Base-by-base conservation (phyloP, 768 basidiomycete species). In the Tulasnella sp. region DNA sequence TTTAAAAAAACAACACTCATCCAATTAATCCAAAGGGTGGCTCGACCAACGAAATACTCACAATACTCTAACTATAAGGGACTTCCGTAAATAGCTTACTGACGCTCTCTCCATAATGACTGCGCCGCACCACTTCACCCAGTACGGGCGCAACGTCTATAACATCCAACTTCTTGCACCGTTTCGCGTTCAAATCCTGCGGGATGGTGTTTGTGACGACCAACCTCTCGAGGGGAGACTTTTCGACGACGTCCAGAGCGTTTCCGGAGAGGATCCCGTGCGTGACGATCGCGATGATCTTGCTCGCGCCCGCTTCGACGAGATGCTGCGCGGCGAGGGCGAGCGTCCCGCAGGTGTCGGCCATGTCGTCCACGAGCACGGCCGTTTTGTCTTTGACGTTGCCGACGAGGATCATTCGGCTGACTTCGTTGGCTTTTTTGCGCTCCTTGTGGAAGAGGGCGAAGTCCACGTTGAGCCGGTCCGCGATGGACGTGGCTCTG, bases 401-500 rank as follows among this genome's bases (percentile, higher is more conserved):
- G 0, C 97, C 97, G 62, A 99, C 96, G 67, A 99, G 88, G 71
- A 95, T 87, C 94, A 95, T 95, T 71, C 94, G 88, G 74, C 93
- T 94, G 7, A 96, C 93, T 75, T 94, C 90, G 80, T 95, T 96
- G 36, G 93, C 93, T 82, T 93, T 95, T 83, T 95, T 95, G 74
- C 96, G 91, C 84, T 99, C 97, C 79, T 98, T 95, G 87, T 99
- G 97, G 85, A 98, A 98, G 70, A 99, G 83, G 32, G 97, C 97
- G 83, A 99, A 98, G 78, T 98, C 96, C 72, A 98, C 92, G 67
- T 94, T 94, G 73, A 98, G 85, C 63, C 92, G 88, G 80, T 98
- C 96, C 29, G 97, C 96, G 77, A 99, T 92, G 22, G 95, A 95
- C 37, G 96, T 97, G 36, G 95, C 97, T 80, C 96, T 98, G 81